These are phyloP conservation scores for Mycena kentingensis DNA, from an alignment of 768 basidiomycete genomes.

Conservation along the genomic window DNA sequence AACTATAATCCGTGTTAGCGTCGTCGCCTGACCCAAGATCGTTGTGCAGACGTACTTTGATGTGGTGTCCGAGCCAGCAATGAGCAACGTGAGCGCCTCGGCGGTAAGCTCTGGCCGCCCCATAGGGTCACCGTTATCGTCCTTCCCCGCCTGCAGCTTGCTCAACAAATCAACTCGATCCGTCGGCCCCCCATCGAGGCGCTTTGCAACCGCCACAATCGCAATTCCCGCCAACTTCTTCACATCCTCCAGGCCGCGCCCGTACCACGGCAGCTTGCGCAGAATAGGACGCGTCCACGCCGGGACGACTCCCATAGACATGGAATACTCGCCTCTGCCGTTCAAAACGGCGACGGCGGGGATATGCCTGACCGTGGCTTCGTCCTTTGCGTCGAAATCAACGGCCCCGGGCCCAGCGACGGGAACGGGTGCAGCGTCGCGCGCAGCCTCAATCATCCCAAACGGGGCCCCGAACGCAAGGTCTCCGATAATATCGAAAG, in stretches of 20 bases:
- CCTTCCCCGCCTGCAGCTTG: constrained; percentile 77
- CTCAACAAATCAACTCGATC: constrained; percentile 82
- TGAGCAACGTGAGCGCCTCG: constrained; percentile 82
- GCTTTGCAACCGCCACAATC: constrained; percentile 76
- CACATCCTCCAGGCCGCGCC: constrained; percentile 64
- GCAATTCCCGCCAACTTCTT: constrained; percentile 77
- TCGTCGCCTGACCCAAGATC: too few species aligned
- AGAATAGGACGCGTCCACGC: constrained; percentile 68
- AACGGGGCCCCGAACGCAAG: constrained; percentile 87
- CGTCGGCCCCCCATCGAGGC: constrained; percentile 60
- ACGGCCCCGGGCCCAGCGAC: constrained; percentile 56
- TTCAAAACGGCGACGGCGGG: constrained; percentile 87
- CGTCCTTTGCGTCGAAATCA: constrained; percentile 52
- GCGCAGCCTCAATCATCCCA: constrained; percentile 78
- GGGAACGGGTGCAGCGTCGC: constrained; percentile 73
- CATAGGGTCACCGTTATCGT: constrained; percentile 81
- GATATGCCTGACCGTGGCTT: constrained; percentile 56
- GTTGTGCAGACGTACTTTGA: constrained; percentile 89
- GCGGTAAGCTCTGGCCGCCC: constrained; percentile 83
- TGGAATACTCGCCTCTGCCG: constrained; percentile 84
- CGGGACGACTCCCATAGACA: constrained; percentile 79
- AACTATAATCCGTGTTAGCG: too few species aligned
- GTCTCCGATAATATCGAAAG: constrained; percentile 79
- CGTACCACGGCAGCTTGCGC: constrained; percentile 75
- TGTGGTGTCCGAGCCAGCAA: constrained; percentile 90